phyloP scores from a whole-genome alignment of 768 basidiomycete species.

The Psilocybe azurescens region DNA sequence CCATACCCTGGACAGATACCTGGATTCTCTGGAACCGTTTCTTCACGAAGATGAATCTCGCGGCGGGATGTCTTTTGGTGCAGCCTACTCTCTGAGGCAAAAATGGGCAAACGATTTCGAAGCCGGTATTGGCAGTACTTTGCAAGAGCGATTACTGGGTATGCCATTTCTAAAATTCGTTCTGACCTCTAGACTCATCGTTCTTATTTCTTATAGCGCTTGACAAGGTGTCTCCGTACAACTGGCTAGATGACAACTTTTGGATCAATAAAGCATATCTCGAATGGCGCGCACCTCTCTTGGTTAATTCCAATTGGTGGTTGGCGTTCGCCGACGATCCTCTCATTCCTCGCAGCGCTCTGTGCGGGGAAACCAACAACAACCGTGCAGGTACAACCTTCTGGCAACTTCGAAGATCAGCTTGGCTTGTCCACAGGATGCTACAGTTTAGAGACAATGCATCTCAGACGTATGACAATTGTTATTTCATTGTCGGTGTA shows the following conservation, averaged over 20 bases:
- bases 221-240: slow-evolving; percentile 81
- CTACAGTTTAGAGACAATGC: slow-evolving; percentile 71
- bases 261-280: slow-evolving; percentile 91
- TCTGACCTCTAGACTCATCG: slow-evolving; percentile 20
- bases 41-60: slow-evolving; percentile 74
- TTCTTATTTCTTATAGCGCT: slow-evolving; percentile 53
- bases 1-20: slow-evolving; percentile 77
- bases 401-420: slow-evolving; percentile 87
- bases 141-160: slow-evolving; percentile 82
- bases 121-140: slow-evolving; percentile 64
- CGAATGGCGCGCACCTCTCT: slow-evolving; percentile 83
- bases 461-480: slow-evolving; percentile 55
- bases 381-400: slow-evolving; percentile 57
- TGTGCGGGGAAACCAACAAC: slow-evolving; percentile 41
- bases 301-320: slow-evolving; percentile 98
- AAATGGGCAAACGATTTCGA: slow-evolving; percentile 75
- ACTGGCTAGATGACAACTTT: slow-evolving; percentile 95
- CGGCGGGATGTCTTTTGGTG: slow-evolving; percentile 55
- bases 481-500: background rate
- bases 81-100: slow-evolving; percentile 57
- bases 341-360: slow-evolving; percentile 53
- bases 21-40: slow-evolving; percentile 79
- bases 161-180: slow-evolving; percentile 26
- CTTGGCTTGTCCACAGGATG: slow-evolving; percentile 78
- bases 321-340: slow-evolving; percentile 81